Percentiles rank a stretch among this genome's conserved stretches.
These are phyloP conservation scores for Quercus cerris DNA, from an alignment of 306 rosid species.

Conservation along the genomic window DNA sequence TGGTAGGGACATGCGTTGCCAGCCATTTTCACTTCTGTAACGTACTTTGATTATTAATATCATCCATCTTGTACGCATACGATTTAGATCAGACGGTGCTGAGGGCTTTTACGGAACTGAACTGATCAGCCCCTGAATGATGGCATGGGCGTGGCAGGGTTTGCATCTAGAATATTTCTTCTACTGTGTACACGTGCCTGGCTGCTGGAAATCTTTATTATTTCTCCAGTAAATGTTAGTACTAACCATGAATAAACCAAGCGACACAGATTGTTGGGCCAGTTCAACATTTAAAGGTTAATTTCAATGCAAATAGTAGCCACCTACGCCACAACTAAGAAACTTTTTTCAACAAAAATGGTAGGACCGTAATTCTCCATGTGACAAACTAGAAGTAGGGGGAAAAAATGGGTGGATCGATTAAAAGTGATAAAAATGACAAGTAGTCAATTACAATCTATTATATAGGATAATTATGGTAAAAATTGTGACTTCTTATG, in stretches of 20 bases:
- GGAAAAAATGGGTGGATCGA: fast-evolving
- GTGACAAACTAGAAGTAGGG: fast-evolving
- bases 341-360: no score
- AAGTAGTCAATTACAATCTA: fast-evolving
- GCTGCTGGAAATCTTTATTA: no score
- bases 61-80: neutral
- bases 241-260: no score
- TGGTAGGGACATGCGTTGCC: slow-evolving; percentile 32
- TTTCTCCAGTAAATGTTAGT: no score
- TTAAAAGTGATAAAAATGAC: no score
- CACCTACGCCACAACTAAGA: no score
- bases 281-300: neutral
- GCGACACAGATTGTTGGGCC: neutral
- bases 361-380: no score
- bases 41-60: neutral
- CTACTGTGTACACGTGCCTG: no score
- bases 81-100: neutral
- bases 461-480: fast-evolving
- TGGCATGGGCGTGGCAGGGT: neutral
- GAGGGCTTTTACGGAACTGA: neutral
- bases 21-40: neutral
- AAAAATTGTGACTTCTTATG: no score
- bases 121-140: neutral
- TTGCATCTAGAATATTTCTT: neutral
- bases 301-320: neutral